Evolutionary conservation across 441 rosid genomes (phyloP), one percentile per base, ranked within the genome.

Genomic region (Pelargonium fulgidum): DNA sequence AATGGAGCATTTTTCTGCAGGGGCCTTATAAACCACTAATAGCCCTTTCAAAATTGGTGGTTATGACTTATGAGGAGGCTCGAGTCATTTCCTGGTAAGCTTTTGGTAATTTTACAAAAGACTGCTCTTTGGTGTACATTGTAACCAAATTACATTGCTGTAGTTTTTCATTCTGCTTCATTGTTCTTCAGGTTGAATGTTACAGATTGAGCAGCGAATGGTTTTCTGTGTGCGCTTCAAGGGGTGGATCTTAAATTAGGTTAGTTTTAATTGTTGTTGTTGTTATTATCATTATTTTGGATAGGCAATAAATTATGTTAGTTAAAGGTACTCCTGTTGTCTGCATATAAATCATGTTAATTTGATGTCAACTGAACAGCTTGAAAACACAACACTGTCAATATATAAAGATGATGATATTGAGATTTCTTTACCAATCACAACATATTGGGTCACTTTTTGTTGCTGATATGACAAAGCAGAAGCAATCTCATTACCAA

Each of bases 211-310:
- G 16, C 17, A 48, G 13, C 56, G 4, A 2, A 48, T 48, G 56
- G 56, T 13, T 48, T 48, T 48, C 16, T 48, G n/a, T 48, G 56
- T 48, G n/a, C 16, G 56, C 56, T 48, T 48, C 56, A 48, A 48
- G 56, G 56, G 56, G 56, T n/a, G 56, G 56, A 16, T 10, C 56
- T 13, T 48, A 48, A 48, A 48, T n/a, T 48, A 48, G 56, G 56
- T 48, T 5, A 48, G 56, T 48, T 48, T 22, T 22, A 22, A 22
- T 22, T 22, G 24, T 22, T 22, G 24, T 22, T 22, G 24, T 22
- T 22, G 24, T 22, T 22, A 22, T 22, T 22, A 22, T 22, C 24
- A 22, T 22, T 22, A 22, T 22, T 22, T 22, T 22, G 24, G 24
- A 22, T 22, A 22, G 24, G 24, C 24, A 22, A 22, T 22, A 22